Evolutionary conservation across 768 basidiomycete genomes (phyloP).

Genomic region (Hortiboletus flavorubellus): DNA sequence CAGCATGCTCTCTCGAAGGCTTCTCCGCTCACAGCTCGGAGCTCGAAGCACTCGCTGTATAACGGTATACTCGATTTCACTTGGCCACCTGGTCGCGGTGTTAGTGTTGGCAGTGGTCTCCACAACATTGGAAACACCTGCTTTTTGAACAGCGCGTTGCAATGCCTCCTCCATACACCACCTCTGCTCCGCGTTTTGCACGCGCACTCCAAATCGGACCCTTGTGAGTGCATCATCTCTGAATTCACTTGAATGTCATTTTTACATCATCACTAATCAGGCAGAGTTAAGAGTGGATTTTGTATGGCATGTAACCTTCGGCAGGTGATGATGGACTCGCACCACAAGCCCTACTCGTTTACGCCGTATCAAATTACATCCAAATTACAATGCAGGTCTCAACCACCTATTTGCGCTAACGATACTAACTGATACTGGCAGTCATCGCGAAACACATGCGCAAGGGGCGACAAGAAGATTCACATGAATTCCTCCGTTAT

Average conservation of each 20-base stretch:
- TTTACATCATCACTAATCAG: constrained; percentile 26
- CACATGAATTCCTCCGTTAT: constrained; percentile 96
- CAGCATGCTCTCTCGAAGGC: constrained; percentile 29
- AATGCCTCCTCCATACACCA: constrained; percentile 90
- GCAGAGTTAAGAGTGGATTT: constrained; percentile 47
- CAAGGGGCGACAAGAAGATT: constrained; percentile 92
- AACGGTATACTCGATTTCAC: constrained; percentile 54
- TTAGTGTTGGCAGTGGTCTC: constrained; percentile 64
- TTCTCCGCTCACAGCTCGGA: constrained; percentile 20
- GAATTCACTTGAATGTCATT: background rate
- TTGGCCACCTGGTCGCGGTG: constrained; percentile 51
- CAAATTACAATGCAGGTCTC: constrained; percentile 63
- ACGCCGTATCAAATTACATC: constrained; percentile 62
- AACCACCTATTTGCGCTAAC: background rate
- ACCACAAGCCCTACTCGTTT: constrained; percentile 48
- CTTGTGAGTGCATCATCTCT: constrained; percentile 49
- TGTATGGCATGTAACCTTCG: constrained; percentile 81
- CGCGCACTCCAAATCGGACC: constrained; percentile 44
- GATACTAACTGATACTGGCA: constrained; percentile 30
- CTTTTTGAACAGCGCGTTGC: constrained; percentile 92
- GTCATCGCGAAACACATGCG: constrained; percentile 91
- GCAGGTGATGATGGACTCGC: constrained; percentile 51
- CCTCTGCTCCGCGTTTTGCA: constrained; percentile 68
- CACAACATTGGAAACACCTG: constrained; percentile 92
- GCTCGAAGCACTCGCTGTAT: constrained; percentile 42